Conservation (phyloP, 2,329 filamentous ascomycete species). For the Talaromyces sp. region DNA sequence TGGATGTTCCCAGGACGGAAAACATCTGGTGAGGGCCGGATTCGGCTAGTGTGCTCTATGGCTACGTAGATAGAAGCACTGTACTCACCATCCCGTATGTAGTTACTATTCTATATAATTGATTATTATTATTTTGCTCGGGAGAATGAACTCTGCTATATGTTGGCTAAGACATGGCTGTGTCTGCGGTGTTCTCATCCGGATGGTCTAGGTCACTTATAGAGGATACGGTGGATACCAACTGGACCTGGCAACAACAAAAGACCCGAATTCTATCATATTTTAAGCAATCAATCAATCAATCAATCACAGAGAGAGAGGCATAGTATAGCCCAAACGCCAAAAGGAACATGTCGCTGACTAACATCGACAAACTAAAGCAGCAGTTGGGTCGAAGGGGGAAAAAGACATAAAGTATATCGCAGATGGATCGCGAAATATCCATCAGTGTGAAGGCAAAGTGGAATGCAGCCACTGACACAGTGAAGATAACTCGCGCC, state of each 20-base stretch:
- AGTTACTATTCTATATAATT: no score
- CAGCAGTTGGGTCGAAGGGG: background rate
- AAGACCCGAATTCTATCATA: constrained; percentile 3
- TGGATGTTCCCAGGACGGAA: background rate
- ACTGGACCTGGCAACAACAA: background rate
- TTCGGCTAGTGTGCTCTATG: no score
- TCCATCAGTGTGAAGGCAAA: background rate
- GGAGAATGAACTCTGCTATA: no score
- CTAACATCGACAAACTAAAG: background rate
- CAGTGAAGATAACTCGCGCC: background rate
- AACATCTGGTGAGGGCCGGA: background rate
- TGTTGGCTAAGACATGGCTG: no score
- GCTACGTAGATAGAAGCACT: no score
- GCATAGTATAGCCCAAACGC: background rate
- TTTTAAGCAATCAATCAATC: background rate
- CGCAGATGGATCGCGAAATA: background rate
- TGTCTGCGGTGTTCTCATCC: no score
- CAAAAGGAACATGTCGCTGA: background rate
- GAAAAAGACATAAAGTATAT: background rate
- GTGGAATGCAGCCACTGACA: background rate
- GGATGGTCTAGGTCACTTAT: no score
- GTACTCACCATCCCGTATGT: no score
- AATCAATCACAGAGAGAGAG: background rate
- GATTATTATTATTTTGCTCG: no score
- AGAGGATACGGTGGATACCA: no score